Evolutionary conservation across 495 filamentous ascomycete genomes (phyloP).

Genomic region (Recurvomyces mirabilis): DNA sequence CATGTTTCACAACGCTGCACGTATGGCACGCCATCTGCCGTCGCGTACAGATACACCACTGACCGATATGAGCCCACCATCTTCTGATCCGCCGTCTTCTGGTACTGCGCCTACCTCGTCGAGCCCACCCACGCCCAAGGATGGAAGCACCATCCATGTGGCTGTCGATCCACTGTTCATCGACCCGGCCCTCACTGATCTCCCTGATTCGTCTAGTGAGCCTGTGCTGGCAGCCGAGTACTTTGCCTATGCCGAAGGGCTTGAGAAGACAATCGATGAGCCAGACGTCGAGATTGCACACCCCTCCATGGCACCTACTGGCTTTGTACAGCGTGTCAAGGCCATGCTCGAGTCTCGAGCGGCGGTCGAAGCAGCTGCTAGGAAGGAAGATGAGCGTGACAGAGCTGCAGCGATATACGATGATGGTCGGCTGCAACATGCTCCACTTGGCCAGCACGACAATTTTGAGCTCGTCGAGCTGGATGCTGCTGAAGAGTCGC

Average conservation of each 20-base stretch:
- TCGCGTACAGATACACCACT: slow-evolving; percentile 18
- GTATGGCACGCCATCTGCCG: slow-evolving; percentile 20
- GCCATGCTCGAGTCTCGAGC: slow-evolving; percentile 24
- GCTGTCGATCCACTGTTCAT: slow-evolving; percentile 21
- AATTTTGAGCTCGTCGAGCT: slow-evolving; percentile 12
- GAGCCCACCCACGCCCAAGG: slow-evolving; percentile 25
- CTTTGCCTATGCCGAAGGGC: slow-evolving; percentile 17
- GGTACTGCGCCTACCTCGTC: slow-evolving; percentile 19
- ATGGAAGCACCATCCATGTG: slow-evolving; percentile 21
- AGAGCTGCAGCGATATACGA: background rate
- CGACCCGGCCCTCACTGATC: slow-evolving; percentile 12
- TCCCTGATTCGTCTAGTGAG: slow-evolving; percentile 19
- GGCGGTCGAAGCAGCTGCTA: slow-evolving; percentile 17
- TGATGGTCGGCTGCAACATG: background rate
- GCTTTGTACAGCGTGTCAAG: slow-evolving; percentile 25
- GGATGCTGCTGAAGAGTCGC: slow-evolving; percentile 15
- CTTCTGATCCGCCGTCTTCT: slow-evolving; percentile 26
- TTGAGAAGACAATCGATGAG: slow-evolving; percentile 14
- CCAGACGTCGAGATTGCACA: slow-evolving; percentile 12
- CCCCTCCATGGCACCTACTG: slow-evolving; percentile 17
- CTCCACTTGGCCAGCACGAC: background rate
- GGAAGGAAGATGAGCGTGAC: slow-evolving; percentile 10
- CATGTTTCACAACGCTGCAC: slow-evolving; percentile 22
- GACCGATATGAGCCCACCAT: slow-evolving; percentile 23
- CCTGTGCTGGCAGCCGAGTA: slow-evolving; percentile 16